These are phyloP conservation scores for Rhizophagus sp. DNA, from an alignment of 192 early-diverging fungal genomes.

Conservation along the genomic window DNA sequence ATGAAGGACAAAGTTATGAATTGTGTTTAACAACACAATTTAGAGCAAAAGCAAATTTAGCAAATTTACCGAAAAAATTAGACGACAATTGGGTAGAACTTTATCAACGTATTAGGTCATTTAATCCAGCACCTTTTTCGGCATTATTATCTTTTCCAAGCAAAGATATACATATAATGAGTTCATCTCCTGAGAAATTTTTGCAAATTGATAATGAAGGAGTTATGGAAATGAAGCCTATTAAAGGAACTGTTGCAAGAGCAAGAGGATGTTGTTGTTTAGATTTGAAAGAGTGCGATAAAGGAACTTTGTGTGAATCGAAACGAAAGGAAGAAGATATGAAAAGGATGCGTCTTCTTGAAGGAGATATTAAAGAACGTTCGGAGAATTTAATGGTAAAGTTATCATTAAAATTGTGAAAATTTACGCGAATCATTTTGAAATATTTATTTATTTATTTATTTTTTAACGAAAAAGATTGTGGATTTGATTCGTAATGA, in stretches of 20 bases:
- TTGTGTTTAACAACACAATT: conserved; percentile 90
- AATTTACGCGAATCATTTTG: conserved; percentile 1
- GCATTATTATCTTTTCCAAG: conserved; percentile 65
- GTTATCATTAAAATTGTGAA: not conserved
- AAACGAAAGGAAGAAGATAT: conserved; percentile 40
- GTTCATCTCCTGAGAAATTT: conserved; percentile 80
- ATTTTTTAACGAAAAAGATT: conserved; percentile 56
- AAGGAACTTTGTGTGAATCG: conserved; percentile 36
- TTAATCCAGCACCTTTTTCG: conserved; percentile 88
- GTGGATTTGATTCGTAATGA: conserved; percentile 97
- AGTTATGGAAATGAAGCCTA: conserved; percentile 90
- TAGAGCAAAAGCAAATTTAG: conserved; percentile 36
- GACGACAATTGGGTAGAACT: conserved; percentile 44
- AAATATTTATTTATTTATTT: not conserved
- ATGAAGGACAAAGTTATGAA: conserved; percentile 93
- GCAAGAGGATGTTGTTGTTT: conserved; percentile 50
- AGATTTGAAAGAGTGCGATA: conserved; percentile 37
- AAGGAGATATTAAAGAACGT: conserved; percentile 80
- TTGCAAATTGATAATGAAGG: conserved; percentile 48
- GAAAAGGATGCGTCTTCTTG: conserved; percentile 48
- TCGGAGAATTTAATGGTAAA: conserved; percentile 95
- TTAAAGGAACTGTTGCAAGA: conserved; percentile 80
- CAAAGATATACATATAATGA: conserved; percentile 32
- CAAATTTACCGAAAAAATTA: conserved; percentile 32
- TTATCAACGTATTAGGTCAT: conserved; percentile 65